Base-by-base conservation (phyloP, 805 yeast species). In the Kazachstania bromeliacearum region DNA sequence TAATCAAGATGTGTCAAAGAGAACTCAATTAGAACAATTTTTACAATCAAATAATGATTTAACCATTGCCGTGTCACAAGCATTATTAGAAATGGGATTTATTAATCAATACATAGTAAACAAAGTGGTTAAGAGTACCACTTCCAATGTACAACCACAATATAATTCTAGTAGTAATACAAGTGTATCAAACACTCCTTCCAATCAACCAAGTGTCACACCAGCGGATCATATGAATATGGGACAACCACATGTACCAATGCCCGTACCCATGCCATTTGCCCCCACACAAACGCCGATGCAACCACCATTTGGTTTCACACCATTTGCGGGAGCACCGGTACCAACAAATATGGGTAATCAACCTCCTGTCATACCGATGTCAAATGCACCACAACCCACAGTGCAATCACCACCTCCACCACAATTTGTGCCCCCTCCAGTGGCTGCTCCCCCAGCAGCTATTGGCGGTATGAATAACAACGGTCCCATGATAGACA, bases 41-140 rank as follows among this genome's bases (percentile, higher is more conserved):
- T 75, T 47, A 66, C 64, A 37, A 60, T 71, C 47, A 60, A 75
- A 44, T 77, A 77, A 13, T 59, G 59, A 75, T 33, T 60, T 81
- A 28, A 79, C 87, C 3, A 62, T 75, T 2, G 70, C 83, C 1
- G 77, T 84, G 1, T 75, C 88, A 0, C 92, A 82, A 53, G 82
- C 87, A 2, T 62, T 82, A 42, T 59, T 82, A 14, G 64, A 80
- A 33, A 81, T 82, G 88, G 94, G 92, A 1, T 67, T 82, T 29
- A 73, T 82, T 16, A 83, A 80, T 52, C 66, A 69, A 26, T 76
- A 73, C 31, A 80, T 78, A n/a, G 74, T 81, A n/a, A 67, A 68
- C 24, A 73, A 75, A 41, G 73, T 83, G 4, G 45, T 50, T 51
- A 55, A 47, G 7, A 8, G 3, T 13, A 14, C 34, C 20, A 14